These are phyloP conservation scores for Helotiales sp. DNA, from an alignment of 2,329 filamentous ascomycete genomes.

Conservation along the genomic window DNA sequence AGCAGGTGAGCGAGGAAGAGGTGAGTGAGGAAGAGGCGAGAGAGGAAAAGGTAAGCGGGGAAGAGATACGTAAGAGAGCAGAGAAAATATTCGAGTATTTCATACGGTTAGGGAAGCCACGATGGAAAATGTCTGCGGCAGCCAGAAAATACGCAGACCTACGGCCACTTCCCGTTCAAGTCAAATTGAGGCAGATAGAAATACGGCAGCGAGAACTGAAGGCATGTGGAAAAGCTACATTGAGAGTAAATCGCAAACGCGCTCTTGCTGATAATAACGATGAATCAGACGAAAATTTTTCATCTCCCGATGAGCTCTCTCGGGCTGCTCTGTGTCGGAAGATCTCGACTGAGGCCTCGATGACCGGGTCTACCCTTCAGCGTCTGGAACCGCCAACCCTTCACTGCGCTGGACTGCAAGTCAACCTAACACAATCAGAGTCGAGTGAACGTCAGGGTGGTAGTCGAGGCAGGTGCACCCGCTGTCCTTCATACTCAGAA, in stretches of 20 bases:
- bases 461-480: background rate
- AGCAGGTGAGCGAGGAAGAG: background rate
- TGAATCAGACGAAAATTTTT: constrained; percentile 11
- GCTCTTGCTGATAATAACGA: constrained; percentile 4
- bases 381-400: constrained; percentile 14
- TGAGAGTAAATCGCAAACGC: constrained; percentile 16
- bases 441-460: background rate
- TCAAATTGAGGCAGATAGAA: constrained; percentile 18
- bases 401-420: constrained; percentile 12
- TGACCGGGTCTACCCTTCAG: constrained; percentile 10
- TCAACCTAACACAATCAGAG: constrained; percentile 3
- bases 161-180: constrained; percentile 12
- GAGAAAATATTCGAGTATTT: constrained; percentile 4
- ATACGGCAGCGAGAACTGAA: constrained; percentile 14
- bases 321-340: constrained; percentile 3
- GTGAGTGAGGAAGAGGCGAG: background rate
- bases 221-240: constrained; percentile 14
- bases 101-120: constrained; percentile 1
- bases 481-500: background rate
- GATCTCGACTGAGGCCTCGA: constrained; percentile 12
- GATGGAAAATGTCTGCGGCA: constrained; percentile 1
- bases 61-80: background rate
- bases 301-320: constrained; percentile 11
- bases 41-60: background rate
- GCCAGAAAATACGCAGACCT: constrained; percentile 12